Base-by-base conservation (phyloP, 805 yeast species). In the Sporopachydermia quercuum region DNA sequence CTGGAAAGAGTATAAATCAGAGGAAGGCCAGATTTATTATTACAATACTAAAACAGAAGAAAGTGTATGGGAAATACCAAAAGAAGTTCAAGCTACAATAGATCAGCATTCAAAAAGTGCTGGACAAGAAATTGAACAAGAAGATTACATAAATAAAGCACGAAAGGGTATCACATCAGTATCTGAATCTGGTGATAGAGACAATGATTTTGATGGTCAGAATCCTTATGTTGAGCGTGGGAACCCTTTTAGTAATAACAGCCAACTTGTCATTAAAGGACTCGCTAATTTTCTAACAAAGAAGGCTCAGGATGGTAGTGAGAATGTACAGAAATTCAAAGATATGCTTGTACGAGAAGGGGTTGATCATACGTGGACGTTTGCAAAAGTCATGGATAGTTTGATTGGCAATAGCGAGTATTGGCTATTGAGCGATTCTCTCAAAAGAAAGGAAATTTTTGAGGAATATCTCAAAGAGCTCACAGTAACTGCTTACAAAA, bases 41-140 rank as follows among this genome's bases (percentile, higher is more conserved):
- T 78, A 77, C 56, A 80, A 81, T 51, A 61, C 65, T 11, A 56
- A 57, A 18, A 71, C 89, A 0, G 68, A 73, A 4, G 75, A 76
- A 49, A 77, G 91, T 15, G 75, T 78, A 0, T 87, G 96, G 96
- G 81, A 76, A 15, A 56, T 72, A n/a, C 95, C 95, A 0, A 62
- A 53, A 1, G 76, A 66, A 19, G 62, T 71, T 4, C 53, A 54
- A 19, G 45, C 42, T 3, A 54, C 51, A 15, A 15, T 50, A 42
- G 45, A 46, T 36, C 34, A 38, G 36, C 18, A 19, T 27, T 35
- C 19, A 23, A 5, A 6, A 18, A 16, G 27, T 18, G 15, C 19
- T 17, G 30, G 15, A 37, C 27, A 45, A 18, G 39, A 33, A 2
- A 13, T 16, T 3, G 36, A 16, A 36, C 8, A 16, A 5, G 15